Evolutionary conservation across 140 eudicot genomes (phyloP).

Genomic region (Flaveria floridana): DNA sequence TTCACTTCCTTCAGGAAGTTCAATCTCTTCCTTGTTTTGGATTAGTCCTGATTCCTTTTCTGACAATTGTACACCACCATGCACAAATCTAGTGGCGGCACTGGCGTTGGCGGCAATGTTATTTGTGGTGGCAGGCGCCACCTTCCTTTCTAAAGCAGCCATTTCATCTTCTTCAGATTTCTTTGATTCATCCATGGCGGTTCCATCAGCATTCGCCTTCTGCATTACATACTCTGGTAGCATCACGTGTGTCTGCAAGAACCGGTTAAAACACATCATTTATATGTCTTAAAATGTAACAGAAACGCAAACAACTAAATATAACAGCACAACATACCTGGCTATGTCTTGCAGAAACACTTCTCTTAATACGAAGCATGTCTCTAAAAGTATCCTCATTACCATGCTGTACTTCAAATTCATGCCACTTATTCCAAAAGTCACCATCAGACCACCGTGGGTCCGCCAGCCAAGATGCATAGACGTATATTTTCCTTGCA

Average conservation of each 20-base stretch:
- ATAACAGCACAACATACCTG: conserved; percentile 39
- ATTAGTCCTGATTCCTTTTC: conserved; percentile 38
- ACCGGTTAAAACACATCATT: background rate
- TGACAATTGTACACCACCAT: conserved; percentile 60
- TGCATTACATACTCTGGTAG: conserved; percentile 86
- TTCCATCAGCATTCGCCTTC: conserved; percentile 54
- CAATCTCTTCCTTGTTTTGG: conserved; percentile 72
- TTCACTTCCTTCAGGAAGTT: conserved; percentile 78
- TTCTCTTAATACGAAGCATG: conserved; percentile 85
- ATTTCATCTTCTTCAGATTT: conserved; percentile 82
- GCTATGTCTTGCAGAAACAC: conserved; percentile 82
- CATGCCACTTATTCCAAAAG: conserved; percentile 87
- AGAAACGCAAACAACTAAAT: background rate
- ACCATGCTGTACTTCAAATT: conserved; percentile 90
- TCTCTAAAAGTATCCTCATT: conserved; percentile 92
- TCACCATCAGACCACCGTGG: conserved; percentile 73
- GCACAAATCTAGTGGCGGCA: conserved; percentile 54
- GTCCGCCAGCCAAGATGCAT: conserved; percentile 75
- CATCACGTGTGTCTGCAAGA: conserved; percentile 70
- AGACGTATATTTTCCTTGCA: conserved; percentile 60
- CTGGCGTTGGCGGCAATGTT: conserved; percentile 34
- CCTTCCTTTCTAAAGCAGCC: conserved; percentile 86
- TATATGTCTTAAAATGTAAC: background rate
- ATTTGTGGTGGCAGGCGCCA: conserved; percentile 47
- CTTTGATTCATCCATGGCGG: conserved; percentile 63